Evolutionary conservation across 176 grass and related monocot species (phyloP).

Genomic region (Phragmites australis): DNA sequence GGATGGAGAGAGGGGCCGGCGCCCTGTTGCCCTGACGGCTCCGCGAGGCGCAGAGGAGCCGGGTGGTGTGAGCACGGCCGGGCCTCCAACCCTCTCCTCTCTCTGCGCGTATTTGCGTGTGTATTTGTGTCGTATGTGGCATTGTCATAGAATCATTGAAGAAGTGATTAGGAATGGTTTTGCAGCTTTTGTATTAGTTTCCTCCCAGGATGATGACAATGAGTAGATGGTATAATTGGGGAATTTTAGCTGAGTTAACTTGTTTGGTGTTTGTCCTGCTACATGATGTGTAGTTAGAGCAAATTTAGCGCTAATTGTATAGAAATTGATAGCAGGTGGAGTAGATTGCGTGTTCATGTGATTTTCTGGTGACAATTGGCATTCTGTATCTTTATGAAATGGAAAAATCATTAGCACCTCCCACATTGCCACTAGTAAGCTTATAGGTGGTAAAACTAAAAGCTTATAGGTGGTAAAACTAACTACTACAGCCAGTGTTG

Average conservation of each 20-base stretch:
- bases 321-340: slow-evolving; percentile 29
- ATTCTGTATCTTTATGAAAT: not conserved
- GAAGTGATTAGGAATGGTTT: slow-evolving; percentile 34
- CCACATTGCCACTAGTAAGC: not conserved
- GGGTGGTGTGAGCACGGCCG: too few species aligned
- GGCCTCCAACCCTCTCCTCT: too few species aligned
- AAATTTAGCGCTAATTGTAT: slow-evolving; percentile 50
- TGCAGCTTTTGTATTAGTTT: slow-evolving; percentile 35
- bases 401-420: not conserved
- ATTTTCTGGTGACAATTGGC: not conserved
- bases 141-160: slow-evolving; percentile 26
- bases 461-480: not conserved
- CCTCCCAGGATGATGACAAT: slow-evolving; percentile 35
- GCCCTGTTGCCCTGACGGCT: too few species aligned
- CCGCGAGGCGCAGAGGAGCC: too few species aligned
- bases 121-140: not conserved
- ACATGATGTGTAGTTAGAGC: slow-evolving; percentile 18
- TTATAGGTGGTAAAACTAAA: not conserved
- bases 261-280: slow-evolving; percentile 11
- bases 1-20: too few species aligned
- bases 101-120: not conserved
- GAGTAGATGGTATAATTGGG: slow-evolving; percentile 49
- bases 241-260: slow-evolving; percentile 34
- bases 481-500: not conserved
- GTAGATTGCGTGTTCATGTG: slow-evolving; percentile 24